Conservation (phyloP, 306 rosid genomes). For the Argentina anserina region DNA sequence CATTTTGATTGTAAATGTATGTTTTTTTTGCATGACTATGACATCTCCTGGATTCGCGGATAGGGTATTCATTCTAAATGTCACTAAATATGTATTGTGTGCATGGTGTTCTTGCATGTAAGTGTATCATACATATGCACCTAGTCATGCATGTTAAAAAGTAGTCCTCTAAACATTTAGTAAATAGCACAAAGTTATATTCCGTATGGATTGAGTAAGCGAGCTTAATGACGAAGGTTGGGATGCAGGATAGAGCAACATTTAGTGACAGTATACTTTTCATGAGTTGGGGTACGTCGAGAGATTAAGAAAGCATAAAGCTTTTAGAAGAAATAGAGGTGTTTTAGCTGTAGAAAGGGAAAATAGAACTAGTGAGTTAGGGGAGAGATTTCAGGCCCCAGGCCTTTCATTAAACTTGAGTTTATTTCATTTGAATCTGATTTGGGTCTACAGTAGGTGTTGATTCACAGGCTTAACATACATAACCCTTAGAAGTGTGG, state of each 20-base stretch:
- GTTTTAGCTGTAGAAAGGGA: background rate
- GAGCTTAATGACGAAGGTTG: background rate
- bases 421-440: background rate
- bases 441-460: background rate
- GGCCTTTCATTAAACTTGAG: background rate
- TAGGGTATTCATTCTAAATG: background rate
- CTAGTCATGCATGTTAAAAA: background rate
- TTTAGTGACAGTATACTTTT: no score
- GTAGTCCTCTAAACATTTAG: background rate
- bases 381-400: background rate
- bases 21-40: background rate
- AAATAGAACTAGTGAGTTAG: background rate
- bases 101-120: background rate
- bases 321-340: background rate
- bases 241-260: background rate
- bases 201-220: background rate
- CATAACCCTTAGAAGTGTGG: background rate
- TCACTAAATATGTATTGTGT: background rate
- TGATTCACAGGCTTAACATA: background rate
- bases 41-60: background rate
- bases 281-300: background rate
- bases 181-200: background rate
- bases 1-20: background rate
- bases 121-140: background rate
- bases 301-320: background rate